Evolutionary conservation across 371 early-diverging fungal genomes (phyloP), one percentile per base, ranked within the genome.

Genomic region (Aphelidium insulamus): DNA sequence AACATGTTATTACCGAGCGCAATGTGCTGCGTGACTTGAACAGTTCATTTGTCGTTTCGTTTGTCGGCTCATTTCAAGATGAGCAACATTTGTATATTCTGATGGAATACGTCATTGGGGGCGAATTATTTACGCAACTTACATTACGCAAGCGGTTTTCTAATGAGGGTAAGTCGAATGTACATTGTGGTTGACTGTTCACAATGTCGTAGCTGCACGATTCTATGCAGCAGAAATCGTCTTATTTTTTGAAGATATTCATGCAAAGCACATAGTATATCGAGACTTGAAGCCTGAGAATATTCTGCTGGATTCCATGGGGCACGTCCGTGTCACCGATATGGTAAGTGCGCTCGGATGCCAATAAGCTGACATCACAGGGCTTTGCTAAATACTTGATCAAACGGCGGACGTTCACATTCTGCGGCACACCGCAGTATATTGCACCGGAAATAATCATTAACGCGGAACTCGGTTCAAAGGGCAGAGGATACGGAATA

Each of bases 381-480:
- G 88, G 87, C 12, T 37, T n/a, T 9, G 21, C n/a, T 32, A 30
- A n/a, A n/a, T n/a, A n/a, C n/a, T n/a, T n/a, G n/a, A n/a, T n/a
- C n/a, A 48, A 56, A 62, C 21, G 68, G 78, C 19, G 30, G 25
- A 82, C 82, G 23, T 80, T 81, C 81, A 85, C 82, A 15, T 49
- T 88, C 15, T 95, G 95, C 49, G 98, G 98, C 8, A 97, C 98
- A 19, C 98, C 97, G 10, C 95, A 94, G 55, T 98, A 95, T 46
- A 47, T 79, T 32, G 66, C 57, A 2, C 55, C 54, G 8, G 59
- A 57, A 7, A 32, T 69, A n/a, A n/a, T n/a, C n/a, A n/a, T n/a
- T n/a, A n/a, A n/a, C n/a, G n/a, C n/a, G 36, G 36, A 5, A 11
- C n/a, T n/a, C n/a, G n/a, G n/a, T n/a, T n/a, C n/a, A n/a, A n/a